phyloP scores from a whole-genome alignment of 257 asterid species.

The Lycium barbarum region DNA sequence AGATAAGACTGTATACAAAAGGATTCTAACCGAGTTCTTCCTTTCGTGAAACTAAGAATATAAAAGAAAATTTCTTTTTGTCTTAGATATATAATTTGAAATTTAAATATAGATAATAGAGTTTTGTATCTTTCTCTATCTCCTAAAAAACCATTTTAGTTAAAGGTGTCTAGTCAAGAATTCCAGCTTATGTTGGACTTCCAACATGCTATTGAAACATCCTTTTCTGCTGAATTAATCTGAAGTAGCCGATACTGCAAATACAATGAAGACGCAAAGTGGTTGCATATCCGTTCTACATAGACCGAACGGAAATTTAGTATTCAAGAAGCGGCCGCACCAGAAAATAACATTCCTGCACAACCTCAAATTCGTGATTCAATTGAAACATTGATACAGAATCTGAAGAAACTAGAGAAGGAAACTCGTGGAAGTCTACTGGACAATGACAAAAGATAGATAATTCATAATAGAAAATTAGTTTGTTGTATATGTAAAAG shows the following conservation, averaged over 20 bases:
- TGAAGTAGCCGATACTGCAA: neutral
- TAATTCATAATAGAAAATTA: neutral
- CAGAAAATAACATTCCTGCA: neutral
- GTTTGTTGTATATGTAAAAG: neutral
- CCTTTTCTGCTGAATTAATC: conserved; percentile 15
- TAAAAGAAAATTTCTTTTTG: too few species aligned
- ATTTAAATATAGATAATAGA: too few species aligned
- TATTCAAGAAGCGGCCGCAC: too few species aligned
- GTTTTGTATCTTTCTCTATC: too few species aligned
- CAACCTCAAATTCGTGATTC: neutral
- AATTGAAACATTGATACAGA: neutral
- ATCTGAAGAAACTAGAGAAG: neutral
- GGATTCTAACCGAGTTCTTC: too few species aligned
- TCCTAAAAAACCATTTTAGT: too few species aligned
- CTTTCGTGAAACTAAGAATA: too few species aligned
- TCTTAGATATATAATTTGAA: too few species aligned
- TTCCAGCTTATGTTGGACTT: too few species aligned
- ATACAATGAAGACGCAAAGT: neutral
- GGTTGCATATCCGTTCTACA: neutral
- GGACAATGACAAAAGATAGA: neutral
- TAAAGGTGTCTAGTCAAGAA: too few species aligned
- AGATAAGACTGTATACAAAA: too few species aligned
- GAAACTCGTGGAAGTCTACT: neutral
- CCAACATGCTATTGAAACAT: neutral
- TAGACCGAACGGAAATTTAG: neutral